phyloP scores from a whole-genome alignment of 73 alveolate genomes.

The Breviolum minutum region DNA sequence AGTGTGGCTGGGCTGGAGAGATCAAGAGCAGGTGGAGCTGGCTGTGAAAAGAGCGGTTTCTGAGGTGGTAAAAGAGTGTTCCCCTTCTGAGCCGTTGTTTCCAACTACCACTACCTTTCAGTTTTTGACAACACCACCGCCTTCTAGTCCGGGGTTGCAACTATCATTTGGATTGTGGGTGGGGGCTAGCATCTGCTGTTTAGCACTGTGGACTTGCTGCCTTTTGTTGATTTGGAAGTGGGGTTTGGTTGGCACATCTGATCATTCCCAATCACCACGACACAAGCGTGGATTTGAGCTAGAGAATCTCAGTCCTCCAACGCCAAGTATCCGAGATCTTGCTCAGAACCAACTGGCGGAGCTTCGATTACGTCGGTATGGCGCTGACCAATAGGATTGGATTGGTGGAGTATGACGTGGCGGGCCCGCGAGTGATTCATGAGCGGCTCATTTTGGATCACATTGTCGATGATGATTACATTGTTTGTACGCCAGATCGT shows the following conservation, averaged over 20 bases:
- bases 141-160: too few species aligned
- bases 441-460: not conserved
- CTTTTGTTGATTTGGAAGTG: not conserved
- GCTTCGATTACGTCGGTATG: not conserved
- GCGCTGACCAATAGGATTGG: not conserved
- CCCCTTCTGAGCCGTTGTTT: not conserved
- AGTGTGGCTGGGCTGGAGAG: not conserved
- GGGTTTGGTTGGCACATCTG: not conserved
- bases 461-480: constrained; percentile 1
- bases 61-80: not conserved
- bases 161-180: too few species aligned
- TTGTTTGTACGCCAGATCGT: constrained; percentile 4
- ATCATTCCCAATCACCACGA: too few species aligned
- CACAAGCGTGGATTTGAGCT: too few species aligned
- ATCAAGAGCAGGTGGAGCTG: not conserved
- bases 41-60: not conserved
- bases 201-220: not conserved
- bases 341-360: constrained; percentile 3
- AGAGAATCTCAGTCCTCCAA: too few species aligned
- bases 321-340: not conserved
- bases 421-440: constrained; percentile 16
- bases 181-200: not conserved
- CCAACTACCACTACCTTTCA: not conserved
- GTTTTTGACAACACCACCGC: not conserved
- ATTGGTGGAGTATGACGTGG: constrained; percentile 21